Base-by-base conservation (phyloP, 2,329 filamentous ascomycete species). In the Pseudopithomyces maydicus region DNA sequence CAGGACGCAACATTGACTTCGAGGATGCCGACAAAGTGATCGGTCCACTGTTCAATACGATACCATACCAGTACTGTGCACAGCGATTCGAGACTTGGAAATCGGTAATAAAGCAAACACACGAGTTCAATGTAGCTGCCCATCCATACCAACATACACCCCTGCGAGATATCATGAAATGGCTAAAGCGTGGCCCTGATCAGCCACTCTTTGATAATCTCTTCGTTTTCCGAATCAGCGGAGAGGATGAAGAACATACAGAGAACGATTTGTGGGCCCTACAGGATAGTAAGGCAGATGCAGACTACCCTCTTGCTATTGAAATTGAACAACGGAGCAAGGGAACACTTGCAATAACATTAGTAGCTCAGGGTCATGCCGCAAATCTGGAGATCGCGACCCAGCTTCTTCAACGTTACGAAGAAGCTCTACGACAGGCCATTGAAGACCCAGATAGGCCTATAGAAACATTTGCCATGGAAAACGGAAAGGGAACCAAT, bases 21-120 rank as follows among this genome's bases (percentile, higher is more conserved):
- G 82, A 88, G 7, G 80, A 81, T 1, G 83, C 88, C 1, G 89
- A 92, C 45, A 70, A 81, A 20, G 85, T 90, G 0, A 84, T 95
- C 41, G 94, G 93, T 0, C 93, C 94, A 0, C 78, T 97, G 19
- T 96, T 97, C 82, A 97, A 97, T 70, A 97, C 92, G 0, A 79
- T 97, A 1, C 92, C 93, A 0, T 92, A 90, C 70, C 82, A 85
- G 53, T 75, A 87, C 33, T 69, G 77, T 6, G 62, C 83, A 14
- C 58, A 75, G 6, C 61, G 72, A 0, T 68, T 74, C 0, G 78
- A 82, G 4, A 85, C 81, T 0, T 92, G 89, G 86, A 71, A 77
- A 0, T 80, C 84, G 0, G 73, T 92, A 1, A 79, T 92, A 20
- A 79, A 77, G 15, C 77, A 79, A 49, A 91, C 90, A 58, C 91